A percentile compares a stretch with the other conserved stretches of the same genome.
Conservation (phyloP, 108 stramenopile genomes). For the Cyclotella cryptica region DNA sequence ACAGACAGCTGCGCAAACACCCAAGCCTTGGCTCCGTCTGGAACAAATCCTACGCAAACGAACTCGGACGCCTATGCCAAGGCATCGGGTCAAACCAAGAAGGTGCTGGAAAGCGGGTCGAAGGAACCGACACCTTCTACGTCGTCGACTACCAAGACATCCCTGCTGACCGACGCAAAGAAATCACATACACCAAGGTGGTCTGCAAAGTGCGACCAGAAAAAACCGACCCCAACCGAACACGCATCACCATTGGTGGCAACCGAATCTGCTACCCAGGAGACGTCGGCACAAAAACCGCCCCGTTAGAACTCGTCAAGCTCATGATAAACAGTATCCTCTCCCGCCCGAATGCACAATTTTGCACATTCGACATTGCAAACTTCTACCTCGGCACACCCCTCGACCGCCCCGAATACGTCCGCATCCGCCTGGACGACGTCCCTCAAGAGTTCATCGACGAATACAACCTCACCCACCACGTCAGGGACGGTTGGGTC, state of each 20-base stretch:
- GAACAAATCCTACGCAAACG: conserved; percentile 14
- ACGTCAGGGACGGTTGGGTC: conserved; percentile 9
- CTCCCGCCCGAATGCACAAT: conserved; percentile 29
- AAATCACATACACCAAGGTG: conserved; percentile 41
- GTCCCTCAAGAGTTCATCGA: conserved; percentile 42
- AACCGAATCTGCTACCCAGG: conserved; percentile 19
- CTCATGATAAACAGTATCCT: conserved; percentile 53
- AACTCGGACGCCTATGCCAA: conserved; percentile 30
- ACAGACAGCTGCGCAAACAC: conserved; percentile 13
- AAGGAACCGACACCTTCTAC: conserved; percentile 19
- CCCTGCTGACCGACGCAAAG: conserved; percentile 19
- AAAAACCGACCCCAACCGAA: conserved; percentile 32
- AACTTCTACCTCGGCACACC: conserved; percentile 47
- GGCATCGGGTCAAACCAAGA: not conserved
- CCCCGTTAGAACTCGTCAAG: conserved; percentile 36
- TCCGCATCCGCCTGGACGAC: conserved; percentile 24
- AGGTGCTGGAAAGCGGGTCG: not conserved
- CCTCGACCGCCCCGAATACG: conserved; percentile 44
- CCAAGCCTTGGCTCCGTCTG: conserved; percentile 23
- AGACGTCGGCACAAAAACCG: conserved; percentile 8
- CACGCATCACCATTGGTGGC: conserved; percentile 47
- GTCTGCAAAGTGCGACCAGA: conserved; percentile 30
- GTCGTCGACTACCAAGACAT: conserved; percentile 24
- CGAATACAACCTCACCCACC: conserved; percentile 26
- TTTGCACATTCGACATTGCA: conserved; percentile 32